Percentiles rank a stretch among this genome's conserved stretches.
Conservation (phyloP, 2,329 filamentous ascomycete species). For the Nemania abortiva region DNA sequence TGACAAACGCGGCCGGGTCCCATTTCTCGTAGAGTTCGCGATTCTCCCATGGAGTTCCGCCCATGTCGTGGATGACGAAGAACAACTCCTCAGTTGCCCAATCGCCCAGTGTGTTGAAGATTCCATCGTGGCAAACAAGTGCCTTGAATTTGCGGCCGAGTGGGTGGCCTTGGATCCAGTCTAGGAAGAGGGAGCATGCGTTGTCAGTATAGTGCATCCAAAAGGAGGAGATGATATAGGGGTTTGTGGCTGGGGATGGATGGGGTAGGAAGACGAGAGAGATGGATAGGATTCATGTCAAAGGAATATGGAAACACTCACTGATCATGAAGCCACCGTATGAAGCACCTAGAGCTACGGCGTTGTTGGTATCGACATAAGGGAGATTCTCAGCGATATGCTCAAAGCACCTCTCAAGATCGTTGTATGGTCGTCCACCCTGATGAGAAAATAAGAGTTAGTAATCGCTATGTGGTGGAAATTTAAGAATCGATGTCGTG, state of each 20-base stretch:
- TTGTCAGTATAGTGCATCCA: constrained; percentile 14
- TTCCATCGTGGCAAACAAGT: constrained; percentile 88
- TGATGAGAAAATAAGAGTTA: constrained; percentile 11
- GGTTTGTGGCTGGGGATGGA: neutral
- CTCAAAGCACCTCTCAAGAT: constrained; percentile 83
- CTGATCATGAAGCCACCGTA: constrained; percentile 84
- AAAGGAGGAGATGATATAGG: neutral
- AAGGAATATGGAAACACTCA: constrained; percentile 49
- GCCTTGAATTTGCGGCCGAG: constrained; percentile 88
- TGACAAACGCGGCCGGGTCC: constrained; percentile 73
- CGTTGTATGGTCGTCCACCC: constrained; percentile 84
- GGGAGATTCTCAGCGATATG: constrained; percentile 74
- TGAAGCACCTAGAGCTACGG: constrained; percentile 80
- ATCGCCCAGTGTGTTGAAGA: constrained; percentile 78
- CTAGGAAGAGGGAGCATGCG: constrained; percentile 47
- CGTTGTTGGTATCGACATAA: constrained; percentile 75
- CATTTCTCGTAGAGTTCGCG: constrained; percentile 74
- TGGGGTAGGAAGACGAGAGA: constrained; percentile 33
- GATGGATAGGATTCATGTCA: neutral
- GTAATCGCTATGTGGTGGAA: neutral
- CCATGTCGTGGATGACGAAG: constrained; percentile 76
- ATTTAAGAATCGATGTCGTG: neutral
- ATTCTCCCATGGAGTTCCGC: constrained; percentile 71
- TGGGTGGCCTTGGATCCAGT: constrained; percentile 91
- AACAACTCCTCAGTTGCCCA: constrained; percentile 77